Base-by-base conservation (phyloP, 2,329 filamentous ascomycete genomes). In the Exophiala viscosa region DNA sequence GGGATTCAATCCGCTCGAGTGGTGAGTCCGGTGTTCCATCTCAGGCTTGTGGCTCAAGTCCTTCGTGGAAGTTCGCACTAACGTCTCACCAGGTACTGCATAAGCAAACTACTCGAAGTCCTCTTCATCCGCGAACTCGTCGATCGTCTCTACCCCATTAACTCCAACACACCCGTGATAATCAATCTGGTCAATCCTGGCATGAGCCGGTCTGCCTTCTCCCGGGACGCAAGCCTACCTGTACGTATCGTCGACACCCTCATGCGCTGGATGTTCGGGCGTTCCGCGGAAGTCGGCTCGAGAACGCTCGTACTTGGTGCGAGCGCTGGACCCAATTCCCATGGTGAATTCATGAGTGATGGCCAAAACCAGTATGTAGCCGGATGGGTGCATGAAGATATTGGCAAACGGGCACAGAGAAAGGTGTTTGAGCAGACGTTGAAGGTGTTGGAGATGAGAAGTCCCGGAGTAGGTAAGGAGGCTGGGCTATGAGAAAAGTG, bases 361-460 rank as follows among this genome's bases (percentile, higher is more conserved):
- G 55, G 55, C 2, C 40, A 52, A 35, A 56, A 56, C 34, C 43
- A 56, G 41, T 31, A 48, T 8, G 48, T 72, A 11, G 67, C 67
- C 5, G 15, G 52, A 3, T 72, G 75, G 50, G 70, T 76, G 8
- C 63, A 54, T 3, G 70, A 69, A 17, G 59, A 65, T 3, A 69
- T 72, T 6, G 75, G 75, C 0, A 55, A 59, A 31, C 55, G 60
- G 41, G 60, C 66, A 15, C 70, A 74, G 50, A 56, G 64, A 39
- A 70, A 65, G 47, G 52, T 78, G 0, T 80, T 74, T 71, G 61
- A 61, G 2, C 74, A 79, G 62, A 49, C 79, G 34, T 58, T 60
- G 9, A 54, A 45, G 13, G 73, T 73, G 20, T 48, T 78, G 51
- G 73, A 78, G 55, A 54, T 36, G 1, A 70, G 77, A 39, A 55